Base-by-base conservation (phyloP, 1,284 basidiomycete genomes). In the Pterulicium gracile region DNA sequence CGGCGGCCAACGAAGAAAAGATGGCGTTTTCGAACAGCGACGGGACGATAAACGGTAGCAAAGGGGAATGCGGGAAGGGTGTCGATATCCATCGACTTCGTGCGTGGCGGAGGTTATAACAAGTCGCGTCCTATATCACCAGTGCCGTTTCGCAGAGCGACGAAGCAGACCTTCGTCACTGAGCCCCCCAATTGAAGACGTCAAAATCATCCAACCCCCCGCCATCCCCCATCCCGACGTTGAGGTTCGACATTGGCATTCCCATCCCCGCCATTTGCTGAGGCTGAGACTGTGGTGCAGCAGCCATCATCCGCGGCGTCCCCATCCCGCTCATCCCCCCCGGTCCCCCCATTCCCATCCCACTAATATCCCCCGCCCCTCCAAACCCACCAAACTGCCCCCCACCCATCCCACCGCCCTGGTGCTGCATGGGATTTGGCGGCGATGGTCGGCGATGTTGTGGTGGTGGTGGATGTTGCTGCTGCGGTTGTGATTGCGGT, bases 181-280 rank as follows among this genome's bases (percentile, higher is more conserved):
- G 65, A 62, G 62, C 61, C 49, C 58, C 62, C 68, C 75, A 75
- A 55, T 66, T 72, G 54, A 76, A 73, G 50, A 70, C 53, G 51
- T 73, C 72, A 54, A 70, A 71, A 47, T 75, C 73, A 51, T 48
- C 57, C 27, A 57, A 44, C 44, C 60, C 56, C 49, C 49, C 43
- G 42, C 44, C 24, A 47, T 48, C 48, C 46, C 50, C 49, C 48
- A 49, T 42, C 41, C 56, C 58, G 34, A 27, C 41, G 20, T 52
- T 51, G 42, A 58, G 48, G 45, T 56, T 54, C 44, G 68, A 66
- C 47, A 50, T 51, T 41, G 61, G 53, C 42, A 58, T 60, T 43
- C 53, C 58, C 50, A 61, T 60, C 55, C 67, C n/a, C n/a, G n/a
- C n/a, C n/a, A n/a, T n/a, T n/a, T n/a, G 65, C 61, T 66, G 67